Evolutionary conservation across 345 rosid species (phyloP), one percentile per base, ranked within the genome.

Genomic region (Kernera saxatilis): DNA sequence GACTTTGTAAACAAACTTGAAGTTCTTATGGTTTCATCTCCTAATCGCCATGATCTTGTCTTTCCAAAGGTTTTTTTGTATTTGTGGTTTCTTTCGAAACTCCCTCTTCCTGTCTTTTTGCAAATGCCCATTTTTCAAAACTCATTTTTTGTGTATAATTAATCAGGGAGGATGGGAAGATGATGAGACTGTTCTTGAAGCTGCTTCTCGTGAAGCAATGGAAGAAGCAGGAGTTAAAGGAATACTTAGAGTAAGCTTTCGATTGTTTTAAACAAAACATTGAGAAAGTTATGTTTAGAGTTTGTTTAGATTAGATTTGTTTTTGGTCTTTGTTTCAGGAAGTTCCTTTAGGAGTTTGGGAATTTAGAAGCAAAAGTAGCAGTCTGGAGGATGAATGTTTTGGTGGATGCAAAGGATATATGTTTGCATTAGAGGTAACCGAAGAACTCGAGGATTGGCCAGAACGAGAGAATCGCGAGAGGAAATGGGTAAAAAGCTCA

Each of bases 161-260:
- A 15, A 5, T 25, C 72, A 93, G 97, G 98, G 98, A 64, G 98
- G 98, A 51, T 93, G 98, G 98, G 98, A 93, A 82, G 81, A 91
- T 73, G 97, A 93, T 76, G 98, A 93, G 79, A 87, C 94, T 26
- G 72, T 89, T 49, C 69, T 71, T 27, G 88, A 93, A 82, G 98
- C 98, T 58, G 98, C 98, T 56, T 64, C 84, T 57, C 97, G 97
- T 11, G 97, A 91, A 80, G 91, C 98, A 67, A 36, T 86, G 50
- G 98, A 93, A 84, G 98, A 93, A 82, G 97, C 98, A 1, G 98
- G 98, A 65, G 90, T 93, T 8, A 82, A 77, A 83, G 97, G 98
- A 83, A 59, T 68, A 33, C 87, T 91, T 27, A 72, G 72, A 72
- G 98, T 93, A 82, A 57, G 80, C 62, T 56, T 21, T 18, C 5